Conservation (phyloP, 1,139 yeast species). For the Protomyces lactucae-debilis region DNA sequence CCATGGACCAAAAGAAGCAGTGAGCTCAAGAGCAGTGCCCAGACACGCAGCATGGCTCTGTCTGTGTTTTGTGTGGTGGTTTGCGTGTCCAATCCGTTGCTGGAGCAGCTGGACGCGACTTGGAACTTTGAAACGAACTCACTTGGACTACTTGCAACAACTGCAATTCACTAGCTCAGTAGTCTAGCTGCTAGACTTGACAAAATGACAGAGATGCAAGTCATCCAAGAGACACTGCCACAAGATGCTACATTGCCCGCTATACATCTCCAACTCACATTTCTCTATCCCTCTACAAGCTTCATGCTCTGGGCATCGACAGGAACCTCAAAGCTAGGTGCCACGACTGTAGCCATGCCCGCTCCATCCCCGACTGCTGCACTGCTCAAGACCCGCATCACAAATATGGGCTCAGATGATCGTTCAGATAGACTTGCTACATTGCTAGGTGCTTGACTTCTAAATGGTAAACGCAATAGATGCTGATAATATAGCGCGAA, state of each 20-base stretch:
- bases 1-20: slow-evolving; percentile 43
- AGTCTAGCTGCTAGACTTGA: neutral
- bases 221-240: slow-evolving; percentile 7
- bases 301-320: slow-evolving; percentile 26
- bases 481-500: neutral
- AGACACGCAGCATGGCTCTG: neutral
- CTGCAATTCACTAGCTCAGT: too few relatives aligned
- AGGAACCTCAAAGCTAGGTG: neutral
- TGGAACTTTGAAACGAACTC: too few relatives aligned
- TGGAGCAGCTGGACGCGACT: too few relatives aligned
- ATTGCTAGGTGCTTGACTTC: neutral
- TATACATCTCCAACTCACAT: slow-evolving; percentile 10
- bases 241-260: neutral
- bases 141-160: too few relatives aligned
- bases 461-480: neutral
- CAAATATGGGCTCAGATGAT: slow-evolving; percentile 15
- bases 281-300: slow-evolving; percentile 24
- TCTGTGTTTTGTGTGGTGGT: neutral
- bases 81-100: neutral
- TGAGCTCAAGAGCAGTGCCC: neutral
- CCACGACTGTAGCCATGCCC: slow-evolving; percentile 14
- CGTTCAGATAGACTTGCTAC: slow-evolving; percentile 13
- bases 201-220: neutral
- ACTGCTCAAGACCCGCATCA: slow-evolving; percentile 13
- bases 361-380: slow-evolving; percentile 12